phyloP scores from a whole-genome alignment of 345 rosid species.

The Gossypium herbaceum region DNA sequence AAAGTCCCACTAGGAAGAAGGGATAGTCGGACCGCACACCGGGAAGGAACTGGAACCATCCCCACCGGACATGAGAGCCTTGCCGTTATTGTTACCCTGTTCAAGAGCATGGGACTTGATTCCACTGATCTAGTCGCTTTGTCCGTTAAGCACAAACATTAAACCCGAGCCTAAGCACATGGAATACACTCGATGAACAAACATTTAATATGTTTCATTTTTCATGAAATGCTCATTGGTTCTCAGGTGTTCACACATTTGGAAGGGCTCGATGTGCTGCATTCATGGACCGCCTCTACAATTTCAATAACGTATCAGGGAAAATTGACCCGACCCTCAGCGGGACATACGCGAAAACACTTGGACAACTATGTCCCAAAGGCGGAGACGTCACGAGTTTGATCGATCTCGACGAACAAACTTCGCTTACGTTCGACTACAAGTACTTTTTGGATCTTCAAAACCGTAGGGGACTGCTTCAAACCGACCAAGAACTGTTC shows the following conservation, averaged over 20 bases:
- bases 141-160: slow-evolving; percentile 23
- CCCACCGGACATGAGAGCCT: slow-evolving; percentile 27
- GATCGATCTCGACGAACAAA: slow-evolving; percentile 11
- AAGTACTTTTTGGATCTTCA: slow-evolving; percentile 31
- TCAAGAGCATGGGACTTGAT: slow-evolving; percentile 25
- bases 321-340: slow-evolving; percentile 1
- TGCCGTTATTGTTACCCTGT: slow-evolving; percentile 10
- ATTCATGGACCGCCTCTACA: slow-evolving; percentile 4
- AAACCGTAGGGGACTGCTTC: slow-evolving; percentile 30
- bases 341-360: slow-evolving; percentile 1
- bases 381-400: background rate
- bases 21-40: slow-evolving; percentile 26
- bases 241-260: slow-evolving; percentile 16
- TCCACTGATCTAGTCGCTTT: slow-evolving; percentile 32
- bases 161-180: no score
- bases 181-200: no score
- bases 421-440: slow-evolving; percentile 24
- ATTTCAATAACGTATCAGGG: slow-evolving; percentile 1
- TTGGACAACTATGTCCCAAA: slow-evolving; percentile 17
- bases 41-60: slow-evolving; percentile 25
- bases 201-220: background rate
- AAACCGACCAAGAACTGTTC: slow-evolving; percentile 36
- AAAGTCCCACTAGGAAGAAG: slow-evolving; percentile 31
- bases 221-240: background rate
- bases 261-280: slow-evolving; percentile 15